Conservation (phyloP, 768 basidiomycete species). For the Lepiota venenata region DNA sequence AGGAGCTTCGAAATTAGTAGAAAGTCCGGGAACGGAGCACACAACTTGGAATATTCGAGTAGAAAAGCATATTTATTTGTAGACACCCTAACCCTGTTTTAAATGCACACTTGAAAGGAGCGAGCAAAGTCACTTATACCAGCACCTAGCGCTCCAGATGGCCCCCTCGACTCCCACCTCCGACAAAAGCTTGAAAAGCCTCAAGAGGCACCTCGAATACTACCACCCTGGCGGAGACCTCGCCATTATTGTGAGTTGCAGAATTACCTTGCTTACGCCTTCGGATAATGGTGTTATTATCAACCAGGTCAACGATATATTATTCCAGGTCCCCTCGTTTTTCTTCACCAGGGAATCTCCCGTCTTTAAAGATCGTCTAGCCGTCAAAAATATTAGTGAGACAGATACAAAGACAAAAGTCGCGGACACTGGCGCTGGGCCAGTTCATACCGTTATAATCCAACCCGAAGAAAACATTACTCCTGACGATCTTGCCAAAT, state of each 20-base stretch:
- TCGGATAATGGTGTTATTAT: not conserved
- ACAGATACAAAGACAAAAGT: constrained; percentile 19
- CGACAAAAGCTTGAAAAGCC: not conserved
- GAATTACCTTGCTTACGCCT: not conserved
- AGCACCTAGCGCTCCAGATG: too few species aligned
- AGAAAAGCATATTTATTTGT: too few species aligned
- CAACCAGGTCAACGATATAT: constrained; percentile 37
- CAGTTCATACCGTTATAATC: constrained; percentile 34
- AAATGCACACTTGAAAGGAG: too few species aligned
- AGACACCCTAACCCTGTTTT: too few species aligned
- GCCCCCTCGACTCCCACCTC: too few species aligned
- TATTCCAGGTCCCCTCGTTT: constrained; percentile 48
- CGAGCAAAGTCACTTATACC: too few species aligned
- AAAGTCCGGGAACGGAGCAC: too few species aligned
- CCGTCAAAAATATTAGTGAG: constrained; percentile 3
- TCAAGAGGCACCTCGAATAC: not conserved
- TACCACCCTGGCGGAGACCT: not conserved
- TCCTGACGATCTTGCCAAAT: constrained; percentile 36
- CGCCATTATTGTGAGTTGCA: not conserved
- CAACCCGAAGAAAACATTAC: constrained; percentile 27
- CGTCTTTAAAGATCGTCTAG: constrained; percentile 32
- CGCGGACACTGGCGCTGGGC: constrained; percentile 25
- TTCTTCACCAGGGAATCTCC: constrained; percentile 55
- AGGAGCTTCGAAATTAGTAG: too few species aligned
- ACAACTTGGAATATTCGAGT: too few species aligned